Conservation (phyloP, 768 basidiomycete species). For the Cytidiella melzeri region DNA sequence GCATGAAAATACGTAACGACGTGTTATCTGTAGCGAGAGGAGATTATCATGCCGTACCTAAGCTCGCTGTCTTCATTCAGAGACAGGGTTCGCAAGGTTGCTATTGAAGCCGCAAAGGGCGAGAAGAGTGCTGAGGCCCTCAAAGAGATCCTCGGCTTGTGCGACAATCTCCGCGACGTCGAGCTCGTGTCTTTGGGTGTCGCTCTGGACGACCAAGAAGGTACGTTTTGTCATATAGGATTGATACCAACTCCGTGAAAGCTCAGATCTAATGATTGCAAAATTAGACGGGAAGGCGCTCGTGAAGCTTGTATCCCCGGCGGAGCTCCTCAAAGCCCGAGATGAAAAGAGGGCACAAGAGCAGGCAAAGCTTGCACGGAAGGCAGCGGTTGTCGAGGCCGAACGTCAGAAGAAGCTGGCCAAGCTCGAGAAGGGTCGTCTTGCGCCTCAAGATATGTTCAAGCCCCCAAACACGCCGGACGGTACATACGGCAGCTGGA, state of each 20-base stretch:
- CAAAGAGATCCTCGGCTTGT: conserved; percentile 79
- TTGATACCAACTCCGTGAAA: not conserved
- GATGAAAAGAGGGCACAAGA: conserved; percentile 80
- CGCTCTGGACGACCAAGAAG: conserved; percentile 94
- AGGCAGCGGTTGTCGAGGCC: conserved; percentile 61
- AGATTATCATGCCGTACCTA: conserved; percentile 84
- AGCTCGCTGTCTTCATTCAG: conserved; percentile 83
- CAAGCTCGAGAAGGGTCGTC: conserved; percentile 81
- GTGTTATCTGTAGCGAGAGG: conserved; percentile 56
- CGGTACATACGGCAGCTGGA: conserved; percentile 77
- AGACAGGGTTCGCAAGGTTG: conserved; percentile 78
- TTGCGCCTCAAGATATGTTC: conserved; percentile 75
- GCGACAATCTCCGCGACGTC: conserved; percentile 83
- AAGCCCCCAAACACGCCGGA: conserved; percentile 71
- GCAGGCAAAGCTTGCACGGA: conserved; percentile 75
- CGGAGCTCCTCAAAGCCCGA: conserved; percentile 72
- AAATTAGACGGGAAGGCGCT: conserved; percentile 84
- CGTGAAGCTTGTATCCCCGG: conserved; percentile 84
- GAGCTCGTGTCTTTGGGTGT: conserved; percentile 94
- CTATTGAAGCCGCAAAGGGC: conserved; percentile 52
- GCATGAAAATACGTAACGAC: conserved; percentile 4
- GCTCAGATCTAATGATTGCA: conserved; percentile 5
- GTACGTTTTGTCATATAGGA: conserved; percentile 29
- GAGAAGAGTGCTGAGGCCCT: conserved; percentile 38
- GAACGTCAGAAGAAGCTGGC: conserved; percentile 63